Percentiles rank a stretch among this genome's conserved stretches.
These are phyloP conservation scores for Fusarium sacchari DNA, from an alignment of 2,329 filamentous ascomycete species.

Conservation along the genomic window DNA sequence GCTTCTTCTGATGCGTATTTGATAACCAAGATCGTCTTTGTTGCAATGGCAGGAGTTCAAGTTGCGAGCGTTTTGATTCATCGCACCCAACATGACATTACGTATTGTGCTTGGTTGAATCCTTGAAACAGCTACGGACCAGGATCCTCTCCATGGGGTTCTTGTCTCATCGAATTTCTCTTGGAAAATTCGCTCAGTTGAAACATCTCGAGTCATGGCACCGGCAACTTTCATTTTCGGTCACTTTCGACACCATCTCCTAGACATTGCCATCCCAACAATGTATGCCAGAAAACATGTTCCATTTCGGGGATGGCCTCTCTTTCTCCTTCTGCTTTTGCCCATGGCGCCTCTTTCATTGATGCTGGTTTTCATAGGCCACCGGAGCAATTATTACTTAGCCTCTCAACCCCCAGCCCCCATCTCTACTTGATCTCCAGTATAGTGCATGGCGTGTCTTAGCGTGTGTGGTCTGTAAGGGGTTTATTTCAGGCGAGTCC, in stretches of 20 bases:
- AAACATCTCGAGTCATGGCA: slow-evolving; percentile 25
- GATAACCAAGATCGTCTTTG: not conserved
- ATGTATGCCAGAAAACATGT: not conserved
- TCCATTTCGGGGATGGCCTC: not conserved
- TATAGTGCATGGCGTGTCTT: slow-evolving; percentile 13
- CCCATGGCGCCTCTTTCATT: not conserved
- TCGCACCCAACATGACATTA: not conserved
- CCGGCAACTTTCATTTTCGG: slow-evolving; percentile 2
- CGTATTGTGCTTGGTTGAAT: not conserved
- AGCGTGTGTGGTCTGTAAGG: slow-evolving; percentile 15
- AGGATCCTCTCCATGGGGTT: not conserved
- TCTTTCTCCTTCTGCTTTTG: slow-evolving; percentile 17
- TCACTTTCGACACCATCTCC: not conserved
- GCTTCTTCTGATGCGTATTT: not conserved
- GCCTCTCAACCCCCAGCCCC: slow-evolving; percentile 9
- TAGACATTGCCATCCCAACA: not conserved
- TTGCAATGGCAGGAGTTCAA: not conserved
- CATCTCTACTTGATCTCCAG: not conserved
- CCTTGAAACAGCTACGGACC: not conserved
- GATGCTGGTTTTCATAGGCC: slow-evolving; percentile 2
- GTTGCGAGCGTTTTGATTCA: not conserved
- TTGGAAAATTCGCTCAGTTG: slow-evolving; percentile 4
- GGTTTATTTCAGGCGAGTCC: slow-evolving; percentile 2
- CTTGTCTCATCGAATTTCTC: not conserved
- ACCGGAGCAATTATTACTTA: slow-evolving; percentile 13